phyloP scores from a whole-genome alignment of 2,329 filamentous ascomycete species.

The Elsinoe ampelina region DNA sequence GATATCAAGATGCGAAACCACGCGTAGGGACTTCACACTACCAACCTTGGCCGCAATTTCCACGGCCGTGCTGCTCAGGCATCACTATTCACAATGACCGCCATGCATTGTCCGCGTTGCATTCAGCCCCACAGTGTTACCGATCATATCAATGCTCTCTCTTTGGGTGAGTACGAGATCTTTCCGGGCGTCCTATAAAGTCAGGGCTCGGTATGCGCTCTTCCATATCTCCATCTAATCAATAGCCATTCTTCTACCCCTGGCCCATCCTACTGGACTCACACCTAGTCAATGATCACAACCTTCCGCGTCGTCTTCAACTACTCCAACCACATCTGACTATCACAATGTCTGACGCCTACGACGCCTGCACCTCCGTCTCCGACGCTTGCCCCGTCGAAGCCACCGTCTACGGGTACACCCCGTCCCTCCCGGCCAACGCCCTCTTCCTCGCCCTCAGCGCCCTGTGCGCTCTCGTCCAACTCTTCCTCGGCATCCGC shows the following conservation, averaged over 20 bases:
- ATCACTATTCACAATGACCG: too few relatives aligned
- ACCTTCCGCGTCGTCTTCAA: neutral
- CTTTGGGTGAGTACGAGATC: too few relatives aligned
- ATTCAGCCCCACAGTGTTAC: too few relatives aligned
- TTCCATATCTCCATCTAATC: neutral
- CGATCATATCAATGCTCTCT: too few relatives aligned
- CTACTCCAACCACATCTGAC: neutral
- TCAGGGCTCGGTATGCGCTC: too few relatives aligned
- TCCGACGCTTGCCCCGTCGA: constrained; percentile 22
- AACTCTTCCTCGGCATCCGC: constrained; percentile 26
- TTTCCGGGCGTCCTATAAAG: too few relatives aligned
- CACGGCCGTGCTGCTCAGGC: too few relatives aligned
- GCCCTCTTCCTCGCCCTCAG: constrained; percentile 33
- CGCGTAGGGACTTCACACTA: too few relatives aligned
- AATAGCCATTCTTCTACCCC: neutral
- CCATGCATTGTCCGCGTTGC: too few relatives aligned
- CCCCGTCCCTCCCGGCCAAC: constrained; percentile 31
- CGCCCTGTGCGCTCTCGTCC: constrained; percentile 24
- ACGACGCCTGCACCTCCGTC: neutral
- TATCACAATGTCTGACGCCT: neutral
- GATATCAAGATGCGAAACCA: neutral
- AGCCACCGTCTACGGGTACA: constrained; percentile 32
- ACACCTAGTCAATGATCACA: neutral
- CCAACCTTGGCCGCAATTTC: too few relatives aligned
- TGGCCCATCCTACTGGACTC: too few relatives aligned